Base-by-base conservation (phyloP, 2,329 filamentous ascomycete genomes). In the Colletotrichum horii region DNA sequence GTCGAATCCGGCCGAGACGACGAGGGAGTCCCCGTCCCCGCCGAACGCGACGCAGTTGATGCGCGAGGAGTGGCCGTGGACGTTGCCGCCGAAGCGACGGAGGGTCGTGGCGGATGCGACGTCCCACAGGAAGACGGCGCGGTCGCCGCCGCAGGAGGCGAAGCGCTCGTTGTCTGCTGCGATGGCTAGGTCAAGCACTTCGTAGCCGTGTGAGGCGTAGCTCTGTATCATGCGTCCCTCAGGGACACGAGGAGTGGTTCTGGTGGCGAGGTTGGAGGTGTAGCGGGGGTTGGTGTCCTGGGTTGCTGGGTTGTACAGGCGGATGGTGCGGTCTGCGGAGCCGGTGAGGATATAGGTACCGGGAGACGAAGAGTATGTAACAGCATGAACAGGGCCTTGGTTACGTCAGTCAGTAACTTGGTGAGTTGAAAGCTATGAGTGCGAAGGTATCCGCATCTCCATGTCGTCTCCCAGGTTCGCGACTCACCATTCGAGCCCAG, bases 51-150 rank as follows among this genome's bases (percentile, higher is more conserved):
- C 94, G 61, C 92, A 90, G 83, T 98, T 97, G 71, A 98, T 89
- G 36, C 96, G 88, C 60, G 92, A 91, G 4, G 88, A 89, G 84
- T 97, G 95, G 0, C 93, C 94, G 55, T 89, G 84, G 43, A 83
- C 82, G 74, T 89, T 90, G 26, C 90, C 90, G 22, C 89, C 89
- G 84, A 96, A 97, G 32, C 97, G 90, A 26, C 95, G 91, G 30
- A 94, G 87, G 6, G 96, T 98, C 79, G 91, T 89, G 22, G 94
- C 95, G 4, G 93, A 94, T 62, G 93, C 89, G 0, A 98, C 97
- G 84, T 99, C 97, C 97, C 97, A 98, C 7, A 98, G 89, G 82
- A 98, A 98, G 0, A 98, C 95, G 76, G 91, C 90, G 79, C 96
- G 94, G 86, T 99, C 97, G 75, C 97, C 97, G 79, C 97, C 97